Base-by-base conservation (phyloP, 768 basidiomycete genomes). In the Boletus reticulatus region DNA sequence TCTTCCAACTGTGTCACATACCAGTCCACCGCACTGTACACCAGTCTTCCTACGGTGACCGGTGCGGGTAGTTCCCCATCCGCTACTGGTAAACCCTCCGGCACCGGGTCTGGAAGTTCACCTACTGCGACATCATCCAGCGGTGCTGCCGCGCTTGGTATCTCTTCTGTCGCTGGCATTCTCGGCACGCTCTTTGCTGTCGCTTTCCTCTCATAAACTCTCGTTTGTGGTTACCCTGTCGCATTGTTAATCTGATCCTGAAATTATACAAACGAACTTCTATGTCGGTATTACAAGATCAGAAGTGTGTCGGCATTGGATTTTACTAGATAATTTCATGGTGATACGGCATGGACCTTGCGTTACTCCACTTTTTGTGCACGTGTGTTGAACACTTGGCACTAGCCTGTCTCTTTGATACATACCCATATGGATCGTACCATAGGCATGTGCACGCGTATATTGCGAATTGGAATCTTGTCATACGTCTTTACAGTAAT, bases 1-100 rank as follows among this genome's bases (percentile, higher is more conserved):
- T 78, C 80, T 29, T 78, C 77, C 53, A 76, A 77, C 67, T 82
- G 81, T 49, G 62, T 68, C 6, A 73, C 73, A 2, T 75, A 64
- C 58, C 52, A 68, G 14, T 77, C 75, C 4, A 17, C 69, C 7
- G 67, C 61, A 4, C 67, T 82, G 19, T 82, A 70, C 64, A 65
- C 71, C 2, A 52, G 14, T 24, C 51, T 69, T 14, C 69, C 69
- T 4, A 19, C 56, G 0, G n/a, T 56, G 10, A 50, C 57, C 13
- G 8, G 46, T 12, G 22, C n/a, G 0, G 19, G 22, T 38, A 9
- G 53, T 24, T 29, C 52, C 1, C 1, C 55, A 0, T n/a, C 36
- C 4, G 2, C n/a, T 13, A 29, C 59, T 13, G 60, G 59, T 41
- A 38, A 43, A 4, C 22, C 58, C 8, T 54, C 61, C 6, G 55